These are phyloP conservation scores for Chlamydomonas sp. DNA, from an alignment of 139 green algal genomes.

Conservation along the genomic window DNA sequence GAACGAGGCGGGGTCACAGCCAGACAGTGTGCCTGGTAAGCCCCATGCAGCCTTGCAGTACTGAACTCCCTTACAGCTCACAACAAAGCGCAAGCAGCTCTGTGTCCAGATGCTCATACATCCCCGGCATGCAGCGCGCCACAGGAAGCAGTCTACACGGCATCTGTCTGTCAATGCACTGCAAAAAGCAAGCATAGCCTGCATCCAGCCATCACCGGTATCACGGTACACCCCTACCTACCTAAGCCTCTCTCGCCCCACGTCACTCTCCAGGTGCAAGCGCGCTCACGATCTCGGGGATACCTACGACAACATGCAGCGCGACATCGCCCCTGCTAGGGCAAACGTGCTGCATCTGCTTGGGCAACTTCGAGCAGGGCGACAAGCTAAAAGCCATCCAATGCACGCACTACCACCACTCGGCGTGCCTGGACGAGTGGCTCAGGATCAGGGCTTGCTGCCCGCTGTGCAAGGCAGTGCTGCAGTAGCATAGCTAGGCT, in stretches of 20 bases:
- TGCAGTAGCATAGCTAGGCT: neutral
- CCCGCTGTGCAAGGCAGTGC: conserved; percentile 33
- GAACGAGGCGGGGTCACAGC: neutral
- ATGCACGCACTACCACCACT: conserved; percentile 52
- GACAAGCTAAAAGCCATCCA: conserved; percentile 41
- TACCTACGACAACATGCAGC: neutral
- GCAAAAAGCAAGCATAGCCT: no score
- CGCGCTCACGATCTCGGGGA: neutral
- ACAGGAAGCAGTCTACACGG: no score
- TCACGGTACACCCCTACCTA: neutral
- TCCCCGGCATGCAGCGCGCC: no score
- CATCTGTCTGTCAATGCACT: no score
- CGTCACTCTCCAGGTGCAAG: neutral
- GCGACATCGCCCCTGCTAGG: conserved; percentile 8
- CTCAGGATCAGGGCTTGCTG: conserved; percentile 46
- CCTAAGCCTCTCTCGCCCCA: neutral
- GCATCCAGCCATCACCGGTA: neutral
- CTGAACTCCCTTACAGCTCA: no score
- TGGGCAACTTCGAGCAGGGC: conserved; percentile 37
- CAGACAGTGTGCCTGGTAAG: neutral
- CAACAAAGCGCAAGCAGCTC: no score
- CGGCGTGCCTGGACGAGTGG: conserved; percentile 54
- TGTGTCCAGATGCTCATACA: no score
- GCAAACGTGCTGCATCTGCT: conserved; percentile 49
- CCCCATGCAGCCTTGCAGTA: no score